Conservation (phyloP, 2,329 filamentous ascomycete genomes). For the Sclerotinia trifoliorum region DNA sequence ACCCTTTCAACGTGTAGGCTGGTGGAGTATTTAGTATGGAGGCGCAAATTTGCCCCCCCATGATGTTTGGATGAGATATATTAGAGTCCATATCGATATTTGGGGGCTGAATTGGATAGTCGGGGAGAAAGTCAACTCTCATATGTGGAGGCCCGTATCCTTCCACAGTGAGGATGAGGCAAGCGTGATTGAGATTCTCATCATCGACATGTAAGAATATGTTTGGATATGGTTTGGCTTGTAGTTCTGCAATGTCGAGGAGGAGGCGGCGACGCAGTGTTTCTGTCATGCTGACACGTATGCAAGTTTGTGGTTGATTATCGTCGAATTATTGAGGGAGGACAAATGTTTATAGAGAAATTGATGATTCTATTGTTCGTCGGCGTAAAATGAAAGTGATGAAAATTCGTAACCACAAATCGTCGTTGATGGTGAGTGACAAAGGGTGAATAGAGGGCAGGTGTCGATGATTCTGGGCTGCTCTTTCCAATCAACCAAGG, state of each 20-base stretch:
- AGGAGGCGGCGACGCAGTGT: conserved; percentile 40
- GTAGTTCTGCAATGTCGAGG: conserved; percentile 48
- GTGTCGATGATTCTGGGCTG: background rate
- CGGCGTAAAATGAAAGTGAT: background rate
- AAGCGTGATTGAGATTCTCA: conserved; percentile 42
- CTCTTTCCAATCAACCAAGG: background rate
- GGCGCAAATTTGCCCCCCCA: conserved; percentile 47
- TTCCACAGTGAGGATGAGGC: conserved; percentile 47
- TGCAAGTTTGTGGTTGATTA: background rate
- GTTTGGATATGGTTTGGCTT: conserved; percentile 48
- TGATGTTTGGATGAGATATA: conserved; percentile 49
- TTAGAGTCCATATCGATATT: conserved; percentile 44
- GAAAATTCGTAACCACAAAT: background rate
- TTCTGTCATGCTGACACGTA: background rate
- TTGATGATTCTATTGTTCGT: background rate
- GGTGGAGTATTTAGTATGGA: conserved; percentile 47
- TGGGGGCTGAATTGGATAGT: conserved; percentile 46
- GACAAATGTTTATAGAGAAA: background rate
- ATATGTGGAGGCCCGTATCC: conserved; percentile 46
- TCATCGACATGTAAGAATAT: conserved; percentile 45
- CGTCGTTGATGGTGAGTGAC: too few species aligned
- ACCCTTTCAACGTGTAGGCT: conserved; percentile 51
- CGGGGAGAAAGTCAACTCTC: conserved; percentile 40
- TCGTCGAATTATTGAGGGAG: too few species aligned
- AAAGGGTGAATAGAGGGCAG: background rate